Base-by-base conservation (phyloP, 2,329 filamentous ascomycete species). In the Nannizziopsis arthrosporioides region DNA sequence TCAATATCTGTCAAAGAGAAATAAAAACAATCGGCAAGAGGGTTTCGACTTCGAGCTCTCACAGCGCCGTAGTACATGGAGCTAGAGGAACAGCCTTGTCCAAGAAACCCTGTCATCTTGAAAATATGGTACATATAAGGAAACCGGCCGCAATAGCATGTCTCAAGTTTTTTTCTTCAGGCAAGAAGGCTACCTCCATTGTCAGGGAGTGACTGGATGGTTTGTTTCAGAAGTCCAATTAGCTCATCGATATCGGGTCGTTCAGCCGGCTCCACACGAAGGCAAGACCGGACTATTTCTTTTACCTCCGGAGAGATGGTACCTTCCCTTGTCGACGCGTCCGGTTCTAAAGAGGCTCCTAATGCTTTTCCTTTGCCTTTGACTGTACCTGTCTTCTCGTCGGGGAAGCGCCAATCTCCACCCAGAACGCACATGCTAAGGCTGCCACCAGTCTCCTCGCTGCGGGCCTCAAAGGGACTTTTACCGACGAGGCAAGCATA, bases 401-500 rank as follows among this genome's bases (percentile, higher is more conserved):
- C 89, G 0, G 92, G 92, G 66, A 96, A 98, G 44, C 88, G 77
- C 90, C 92, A 98, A 68, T 96, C 90, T 35, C 90, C 92, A 51
- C 88, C 85, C 12, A 94, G 71, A 14, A 96, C 85, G 63, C 90
- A 96, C 56, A 96, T 84, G 57, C 85, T 93, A 54, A 98, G 71
- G 55, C 84, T 92, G 39, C 92, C 92, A 55, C 92, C 92, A 0
- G 92, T 96, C 71, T 98, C 90, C 65, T 98, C 92, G 55, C 83
- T 90, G 52, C 92, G 82, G 63, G 89, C 85, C 72, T 98, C 92
- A 59, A 98, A 98, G 1, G 92, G 92, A 11, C 85, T 93, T 68
- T 98, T 96, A 55, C 92, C 92, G 22, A 96, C 87, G 8, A 98
- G 76, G 61, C 92, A 96, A 34, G 92, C 92, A 68, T 94, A 98